phyloP scores from a whole-genome alignment of 2,329 filamentous ascomycete species.

The Colletotrichum theobromicola region DNA sequence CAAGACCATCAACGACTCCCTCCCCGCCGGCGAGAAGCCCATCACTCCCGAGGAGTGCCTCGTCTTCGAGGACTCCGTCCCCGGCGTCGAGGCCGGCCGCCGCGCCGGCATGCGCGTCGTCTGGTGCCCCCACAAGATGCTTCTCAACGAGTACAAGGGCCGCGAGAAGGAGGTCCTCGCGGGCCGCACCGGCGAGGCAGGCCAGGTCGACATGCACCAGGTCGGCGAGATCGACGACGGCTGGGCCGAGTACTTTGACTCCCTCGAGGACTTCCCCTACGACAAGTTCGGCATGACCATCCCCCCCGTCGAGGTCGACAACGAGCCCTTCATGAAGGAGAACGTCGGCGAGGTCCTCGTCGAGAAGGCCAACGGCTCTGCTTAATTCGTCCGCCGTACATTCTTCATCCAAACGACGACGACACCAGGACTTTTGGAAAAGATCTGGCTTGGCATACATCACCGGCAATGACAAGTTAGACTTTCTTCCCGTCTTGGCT shows the following conservation, averaged over 20 bases:
- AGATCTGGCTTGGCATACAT: neutral
- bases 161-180: slow-evolving; percentile 84
- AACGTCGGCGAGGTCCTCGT: slow-evolving; percentile 29
- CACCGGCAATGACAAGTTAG: neutral
- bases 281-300: slow-evolving; percentile 63
- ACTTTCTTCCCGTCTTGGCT: neutral
- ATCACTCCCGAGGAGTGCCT: slow-evolving; percentile 87
- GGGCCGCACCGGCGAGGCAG: slow-evolving; percentile 75
- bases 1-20: slow-evolving; percentile 79
- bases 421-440: neutral
- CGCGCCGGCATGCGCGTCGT: slow-evolving; percentile 94
- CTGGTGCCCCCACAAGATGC: slow-evolving; percentile 85
- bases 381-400: neutral
- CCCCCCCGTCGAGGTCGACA: slow-evolving; percentile 44
- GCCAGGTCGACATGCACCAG: slow-evolving; percentile 57
- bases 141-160: slow-evolving; percentile 77
- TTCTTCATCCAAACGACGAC: neutral
- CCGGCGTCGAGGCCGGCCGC: slow-evolving; percentile 88
- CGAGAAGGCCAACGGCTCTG: slow-evolving; percentile 5
- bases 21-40: slow-evolving; percentile 65
- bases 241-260: slow-evolving; percentile 61
- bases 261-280: slow-evolving; percentile 62
- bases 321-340: slow-evolving; percentile 47
- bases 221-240: slow-evolving; percentile 64
- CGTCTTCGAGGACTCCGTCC: slow-evolving; percentile 95